Base-by-base conservation (phyloP, 345 rosid species). In the Salix arbutifolia region DNA sequence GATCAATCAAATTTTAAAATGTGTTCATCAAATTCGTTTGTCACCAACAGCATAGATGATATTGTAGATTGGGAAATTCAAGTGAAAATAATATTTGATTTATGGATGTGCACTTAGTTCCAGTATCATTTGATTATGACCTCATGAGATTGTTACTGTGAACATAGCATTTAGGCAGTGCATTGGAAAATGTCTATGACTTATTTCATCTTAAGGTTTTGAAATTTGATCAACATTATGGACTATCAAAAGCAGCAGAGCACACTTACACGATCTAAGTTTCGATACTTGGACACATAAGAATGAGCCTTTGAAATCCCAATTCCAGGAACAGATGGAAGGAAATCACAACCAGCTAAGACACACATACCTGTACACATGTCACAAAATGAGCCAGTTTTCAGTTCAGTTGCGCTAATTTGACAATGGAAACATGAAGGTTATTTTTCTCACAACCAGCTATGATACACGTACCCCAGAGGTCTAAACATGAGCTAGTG, bases 341-440 rank as follows among this genome's bases (percentile, higher is more conserved):
- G 95, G 83, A 92, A 94, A 87, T 94, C 98, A 76, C 98, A 94
- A 52, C 97, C 94, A n/a, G 97, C 94, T 80, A 94, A 75, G 69
- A 92, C 95, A 76, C 97, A 94, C 97, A 94, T 92, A 21, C 97
- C 97, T 94, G 89, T 46, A 70, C 40, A 67, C 67, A 52, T 60
- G 21, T 75, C 53, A 85, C 42, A 58, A 37, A 67, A 73, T 21
- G 73, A 78, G 37, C 74, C 58, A 67, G 9, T 38, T 67, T 46
- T 48, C 26, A 64, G 58, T 66, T 60, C 60, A 67, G 40, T 79
- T 44, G 67, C 35, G 61, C 11, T 6, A 5, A 31, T 25, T n/a
- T 17, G 21, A 62, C 14, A 37, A 30, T 11, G 50, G 50, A 46
- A 46, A 46, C 50, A 46, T 14, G 14, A 13, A 16, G 16, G 14